A percentile compares a stretch with the other conserved stretches of the same genome.
Conservation (phyloP, 441 rosid genomes). For the Adansonia grandidieri region DNA sequence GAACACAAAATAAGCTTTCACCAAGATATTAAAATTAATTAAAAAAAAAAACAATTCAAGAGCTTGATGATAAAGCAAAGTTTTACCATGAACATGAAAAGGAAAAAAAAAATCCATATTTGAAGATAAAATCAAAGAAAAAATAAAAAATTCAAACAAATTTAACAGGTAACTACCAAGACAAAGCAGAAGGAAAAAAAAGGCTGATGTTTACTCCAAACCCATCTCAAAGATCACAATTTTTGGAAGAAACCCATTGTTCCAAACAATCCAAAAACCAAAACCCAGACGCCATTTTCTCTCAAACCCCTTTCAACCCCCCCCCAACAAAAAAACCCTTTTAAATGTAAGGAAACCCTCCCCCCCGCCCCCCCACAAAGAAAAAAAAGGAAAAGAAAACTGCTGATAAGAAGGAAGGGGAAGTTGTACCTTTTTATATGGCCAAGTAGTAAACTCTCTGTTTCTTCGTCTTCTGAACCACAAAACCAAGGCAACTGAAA, state of each 20-base stretch:
- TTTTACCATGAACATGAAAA: neutral
- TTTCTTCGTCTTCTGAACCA: slow-evolving; percentile 33
- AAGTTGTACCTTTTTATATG: neutral
- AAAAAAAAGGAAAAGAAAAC: neutral
- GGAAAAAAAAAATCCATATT: slow-evolving; percentile 1
- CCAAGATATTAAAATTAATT: neutral
- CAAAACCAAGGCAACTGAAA: slow-evolving; percentile 31
- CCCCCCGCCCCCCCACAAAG: no score
- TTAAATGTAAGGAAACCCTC: neutral
- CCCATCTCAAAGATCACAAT: slow-evolving; percentile 32
- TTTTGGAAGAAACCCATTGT: slow-evolving; percentile 37
- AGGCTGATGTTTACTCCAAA: slow-evolving; percentile 12
- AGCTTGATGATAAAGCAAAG: neutral
- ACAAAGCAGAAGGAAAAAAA: neutral
- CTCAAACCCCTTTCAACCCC: neutral
- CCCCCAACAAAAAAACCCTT: neutral
- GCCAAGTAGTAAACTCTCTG: slow-evolving; percentile 3
- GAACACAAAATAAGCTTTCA: slow-evolving; percentile 11
- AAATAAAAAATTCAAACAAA: neutral
- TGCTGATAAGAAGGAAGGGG: neutral
- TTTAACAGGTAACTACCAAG: neutral
- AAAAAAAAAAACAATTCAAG: neutral
- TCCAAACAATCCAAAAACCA: slow-evolving; percentile 27
- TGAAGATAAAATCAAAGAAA: neutral
- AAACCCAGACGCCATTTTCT: slow-evolving; percentile 33